Percentiles rank a stretch among this genome's conserved stretches.
phyloP scores from a whole-genome alignment of 352 stramenopile genomes.

The Phytophthora fragariae region DNA sequence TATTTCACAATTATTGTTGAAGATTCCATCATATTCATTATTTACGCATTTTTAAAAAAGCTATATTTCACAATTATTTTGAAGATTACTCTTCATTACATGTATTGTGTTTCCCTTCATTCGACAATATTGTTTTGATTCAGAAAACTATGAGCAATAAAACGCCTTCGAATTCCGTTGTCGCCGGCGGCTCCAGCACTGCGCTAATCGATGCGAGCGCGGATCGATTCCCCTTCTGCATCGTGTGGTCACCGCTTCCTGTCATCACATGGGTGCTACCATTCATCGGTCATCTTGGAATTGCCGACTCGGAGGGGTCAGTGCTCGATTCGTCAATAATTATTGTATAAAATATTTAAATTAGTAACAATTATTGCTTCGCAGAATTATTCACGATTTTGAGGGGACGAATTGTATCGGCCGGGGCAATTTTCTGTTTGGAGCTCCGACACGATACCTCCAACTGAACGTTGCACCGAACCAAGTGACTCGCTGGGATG shows the following conservation, averaged over 20 bases:
- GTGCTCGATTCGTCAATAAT: background rate
- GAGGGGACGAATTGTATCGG: constrained; percentile 93
- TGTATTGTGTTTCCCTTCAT: background rate
- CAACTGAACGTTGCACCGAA: constrained; percentile 58
- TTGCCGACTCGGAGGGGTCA: constrained; percentile 87
- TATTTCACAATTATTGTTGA: no score
- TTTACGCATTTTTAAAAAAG: no score
- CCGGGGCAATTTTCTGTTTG: constrained; percentile 88
- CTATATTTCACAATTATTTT: no score
- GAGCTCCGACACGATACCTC: constrained; percentile 85
- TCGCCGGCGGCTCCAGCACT: background rate
- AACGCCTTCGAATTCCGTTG: background rate
- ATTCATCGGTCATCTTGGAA: constrained; percentile 96
- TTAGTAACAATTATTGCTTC: constrained; percentile 11
- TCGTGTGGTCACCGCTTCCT: constrained; percentile 92
- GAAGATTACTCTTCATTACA: no score
- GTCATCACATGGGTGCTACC: constrained; percentile 92
- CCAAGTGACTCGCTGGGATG: constrained; percentile 87
- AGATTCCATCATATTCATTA: no score
- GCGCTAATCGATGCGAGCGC: constrained; percentile 31
- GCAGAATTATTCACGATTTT: constrained; percentile 94
- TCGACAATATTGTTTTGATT: background rate
- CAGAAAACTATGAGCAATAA: background rate
- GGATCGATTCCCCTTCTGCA: constrained; percentile 87
- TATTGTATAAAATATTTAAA: background rate